These are phyloP conservation scores for Phytophthora ohioensis DNA, from an alignment of 352 stramenopile species.

Conservation along the genomic window DNA sequence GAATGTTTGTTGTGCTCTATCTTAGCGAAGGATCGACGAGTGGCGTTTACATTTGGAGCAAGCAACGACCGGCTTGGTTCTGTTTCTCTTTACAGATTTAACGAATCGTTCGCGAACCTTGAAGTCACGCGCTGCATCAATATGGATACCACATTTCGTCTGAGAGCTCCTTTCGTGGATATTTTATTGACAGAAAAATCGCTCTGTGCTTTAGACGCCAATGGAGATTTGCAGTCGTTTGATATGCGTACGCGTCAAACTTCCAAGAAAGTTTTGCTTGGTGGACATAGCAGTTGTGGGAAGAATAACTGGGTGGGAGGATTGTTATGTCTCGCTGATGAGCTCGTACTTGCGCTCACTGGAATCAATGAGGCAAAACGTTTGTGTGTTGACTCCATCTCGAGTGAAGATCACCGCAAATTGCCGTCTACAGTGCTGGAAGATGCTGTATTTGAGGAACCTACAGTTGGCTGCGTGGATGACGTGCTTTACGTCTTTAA, in stretches of 20 bases:
- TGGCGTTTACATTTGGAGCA: slow-evolving; percentile 28
- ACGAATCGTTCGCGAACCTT: slow-evolving; percentile 28
- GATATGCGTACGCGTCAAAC: slow-evolving; percentile 33
- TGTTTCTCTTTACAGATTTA: slow-evolving; percentile 36
- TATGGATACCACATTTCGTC: slow-evolving; percentile 20
- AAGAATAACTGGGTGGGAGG: slow-evolving; percentile 18
- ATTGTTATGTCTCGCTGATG: slow-evolving; percentile 33
- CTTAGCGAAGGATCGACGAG: slow-evolving; percentile 21
- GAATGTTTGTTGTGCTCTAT: slow-evolving; percentile 29
- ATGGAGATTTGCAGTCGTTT: slow-evolving; percentile 31
- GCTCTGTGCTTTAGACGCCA: slow-evolving; percentile 28
- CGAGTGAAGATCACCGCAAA: slow-evolving; percentile 45
- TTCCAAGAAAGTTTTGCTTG: slow-evolving; percentile 22
- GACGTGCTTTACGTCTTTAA: slow-evolving; percentile 48
- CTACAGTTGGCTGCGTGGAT: slow-evolving; percentile 18
- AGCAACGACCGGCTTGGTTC: background rate
- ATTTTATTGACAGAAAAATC: slow-evolving; percentile 32
- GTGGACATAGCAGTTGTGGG: background rate
- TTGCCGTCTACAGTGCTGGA: slow-evolving; percentile 23
- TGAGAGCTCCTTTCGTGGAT: slow-evolving; percentile 19
- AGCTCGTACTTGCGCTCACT: slow-evolving; percentile 24
- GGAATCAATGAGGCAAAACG: slow-evolving; percentile 1
- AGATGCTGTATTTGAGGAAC: background rate
- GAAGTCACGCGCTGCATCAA: slow-evolving; percentile 16
- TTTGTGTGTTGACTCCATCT: slow-evolving; percentile 23